Evolutionary conservation across 306 rosid species (phyloP), one percentile per base, ranked within the genome.

Genomic region (Cucurbita maxima): DNA sequence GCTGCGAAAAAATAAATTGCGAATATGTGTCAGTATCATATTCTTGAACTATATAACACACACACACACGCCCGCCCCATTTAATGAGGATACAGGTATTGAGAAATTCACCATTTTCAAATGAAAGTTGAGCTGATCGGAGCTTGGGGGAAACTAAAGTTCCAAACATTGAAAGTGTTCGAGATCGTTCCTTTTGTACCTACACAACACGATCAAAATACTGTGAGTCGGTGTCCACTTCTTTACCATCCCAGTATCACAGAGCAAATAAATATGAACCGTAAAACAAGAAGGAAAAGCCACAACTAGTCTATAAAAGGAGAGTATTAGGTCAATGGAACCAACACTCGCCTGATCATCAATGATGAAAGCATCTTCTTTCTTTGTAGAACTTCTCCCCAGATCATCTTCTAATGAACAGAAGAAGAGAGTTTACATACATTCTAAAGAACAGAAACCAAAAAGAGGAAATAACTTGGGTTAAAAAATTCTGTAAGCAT

Each of bases 121-220:
- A 94, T 75, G 98, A 88, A 75, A 87, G 84, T 77, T 90, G 98
- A 63, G 89, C 73, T 53, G 86, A 82, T 48, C 96, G 94, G 76
- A 90, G 97, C 83, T 89, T 94, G 67, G 98, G 98, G 15, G 98
- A 86, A 83, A 89, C 92, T 68, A 94, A 77, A 77, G 89, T 75
- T 43, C 95, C 97, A 78, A 90, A 94, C 67, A 79, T 86, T 15
- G 90, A 82, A 72, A 89, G 79, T 54, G 88, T 88, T 73, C 82
- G 89, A 43, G 80, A 72, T 58, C 87, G 85, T 87, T 87, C 95
- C 82, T 77, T 94, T 60, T 76, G 88, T 76, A 88, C 80, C 91
- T 90, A 62, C 19, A 66, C 72, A 40, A 18, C 71, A 77, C 13
- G 13, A 53, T 82, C 20, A 55, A 76, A 20, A 78, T 59, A 54